These are phyloP conservation scores for Aspergillus melleus DNA, from an alignment of 2,329 filamentous ascomycete species.

Conservation along the genomic window DNA sequence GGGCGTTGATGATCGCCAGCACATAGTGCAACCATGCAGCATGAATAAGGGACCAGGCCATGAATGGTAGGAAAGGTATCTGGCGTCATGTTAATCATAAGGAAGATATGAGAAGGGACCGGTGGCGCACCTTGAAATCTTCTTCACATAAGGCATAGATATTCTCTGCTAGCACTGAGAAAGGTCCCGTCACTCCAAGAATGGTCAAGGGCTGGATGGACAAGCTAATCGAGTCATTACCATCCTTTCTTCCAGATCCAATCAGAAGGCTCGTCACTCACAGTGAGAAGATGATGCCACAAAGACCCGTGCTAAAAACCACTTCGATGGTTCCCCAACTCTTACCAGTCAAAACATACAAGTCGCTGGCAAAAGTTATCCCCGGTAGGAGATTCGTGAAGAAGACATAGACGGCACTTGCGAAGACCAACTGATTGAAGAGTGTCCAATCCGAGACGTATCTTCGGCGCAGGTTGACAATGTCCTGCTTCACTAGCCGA, in stretches of 20 bases:
- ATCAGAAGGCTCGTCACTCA: constrained; percentile 26
- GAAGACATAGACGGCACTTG: constrained; percentile 65
- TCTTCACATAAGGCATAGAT: constrained; percentile 60
- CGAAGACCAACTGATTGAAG: constrained; percentile 65
- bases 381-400: constrained; percentile 67
- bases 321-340: constrained; percentile 68
- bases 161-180: constrained; percentile 66
- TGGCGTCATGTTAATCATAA: constrained; percentile 3
- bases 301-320: constrained; percentile 65
- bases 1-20: constrained; percentile 65
- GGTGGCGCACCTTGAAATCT: constrained; percentile 52
- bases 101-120: neutral
- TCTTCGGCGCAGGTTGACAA: constrained; percentile 47
- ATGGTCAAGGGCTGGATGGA: constrained; percentile 66
- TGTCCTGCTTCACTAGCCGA: constrained; percentile 54
- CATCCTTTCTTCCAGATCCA: neutral
- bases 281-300: constrained; percentile 63
- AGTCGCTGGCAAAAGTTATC: constrained; percentile 66
- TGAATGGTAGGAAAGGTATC: constrained; percentile 61
- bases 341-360: constrained; percentile 62
- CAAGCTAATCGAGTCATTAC: constrained; percentile 33
- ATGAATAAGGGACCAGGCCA: constrained; percentile 68
- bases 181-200: constrained; percentile 65
- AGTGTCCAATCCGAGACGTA: constrained; percentile 57
- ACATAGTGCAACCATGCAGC: constrained; percentile 65